Evolutionary conservation across 192 early-diverging fungal species (phyloP).

Genomic region (Phlyctochytrium planicorne): DNA sequence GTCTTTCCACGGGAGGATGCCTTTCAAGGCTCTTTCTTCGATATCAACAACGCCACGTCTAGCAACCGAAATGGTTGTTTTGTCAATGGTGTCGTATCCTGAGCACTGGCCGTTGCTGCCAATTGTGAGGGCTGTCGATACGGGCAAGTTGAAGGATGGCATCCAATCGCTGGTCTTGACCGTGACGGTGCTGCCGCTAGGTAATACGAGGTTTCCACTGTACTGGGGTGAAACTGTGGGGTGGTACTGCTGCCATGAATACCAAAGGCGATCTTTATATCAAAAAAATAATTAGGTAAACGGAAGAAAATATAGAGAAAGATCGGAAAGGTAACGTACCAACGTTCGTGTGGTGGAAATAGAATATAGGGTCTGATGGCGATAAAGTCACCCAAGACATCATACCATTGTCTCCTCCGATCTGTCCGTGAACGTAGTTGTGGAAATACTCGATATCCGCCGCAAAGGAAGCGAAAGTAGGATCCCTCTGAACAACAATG

Average conservation of each 20-base stretch:
- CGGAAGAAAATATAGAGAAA: background rate
- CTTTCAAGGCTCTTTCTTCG: background rate
- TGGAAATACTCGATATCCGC: slow-evolving; percentile 41
- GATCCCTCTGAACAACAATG: background rate
- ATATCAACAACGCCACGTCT: background rate
- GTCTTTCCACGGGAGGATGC: background rate
- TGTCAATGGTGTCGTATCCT: background rate
- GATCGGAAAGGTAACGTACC: slow-evolving; percentile 44
- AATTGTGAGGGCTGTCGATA: background rate
- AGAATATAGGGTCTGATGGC: slow-evolving; percentile 64
- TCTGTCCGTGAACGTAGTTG: slow-evolving; percentile 30
- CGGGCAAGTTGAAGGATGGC: slow-evolving; percentile 13
- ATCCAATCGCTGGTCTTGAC: slow-evolving; percentile 3
- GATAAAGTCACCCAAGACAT: slow-evolving; percentile 38
- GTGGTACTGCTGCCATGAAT: slow-evolving; percentile 12
- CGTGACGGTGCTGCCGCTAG: slow-evolving; percentile 2
- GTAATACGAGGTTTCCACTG: slow-evolving; percentile 4
- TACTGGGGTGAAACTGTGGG: background rate
- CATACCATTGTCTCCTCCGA: slow-evolving; percentile 50
- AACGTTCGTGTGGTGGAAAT: slow-evolving; percentile 63
- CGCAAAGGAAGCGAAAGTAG: slow-evolving; percentile 29
- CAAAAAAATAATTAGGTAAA: background rate
- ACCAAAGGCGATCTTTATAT: slow-evolving; percentile 8
- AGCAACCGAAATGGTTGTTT: background rate
- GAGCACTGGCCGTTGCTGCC: background rate